Evolutionary conservation across 441 rosid genomes (phyloP), one percentile per base, ranked within the genome.

Genomic region (Populus tomentosa): DNA sequence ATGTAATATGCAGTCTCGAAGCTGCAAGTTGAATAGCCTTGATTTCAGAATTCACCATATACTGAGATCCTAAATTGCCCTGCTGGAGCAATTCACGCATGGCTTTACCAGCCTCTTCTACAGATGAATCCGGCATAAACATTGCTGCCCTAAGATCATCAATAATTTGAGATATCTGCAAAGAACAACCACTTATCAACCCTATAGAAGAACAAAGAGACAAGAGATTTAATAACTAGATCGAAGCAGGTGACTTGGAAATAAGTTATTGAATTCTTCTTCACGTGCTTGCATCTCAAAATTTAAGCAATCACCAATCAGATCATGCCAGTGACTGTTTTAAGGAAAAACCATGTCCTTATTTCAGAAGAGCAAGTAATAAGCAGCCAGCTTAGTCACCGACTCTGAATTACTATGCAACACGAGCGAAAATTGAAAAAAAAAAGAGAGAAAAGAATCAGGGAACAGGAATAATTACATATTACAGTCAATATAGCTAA

Each of bases 81-180:
- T n/a, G 78, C 63, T 36, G 84, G 77, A 94, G 83, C 86, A 94
- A 82, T 71, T 88, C 91, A 32, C 72, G 82, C 56, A 95, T 16
- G 56, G 82, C 86, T 82, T 87, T 91, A 69, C 95, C 95, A 67
- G 88, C 93, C 67, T 88, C 95, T 75, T 86, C 91, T 65, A 90
- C 98, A 36, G 84, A 83, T 46, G 84, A 33, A 40, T 90, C 95
- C 79, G 90, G 81, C 71, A 72, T 16, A 82, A 95, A 86, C 7
- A 42, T 81, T 36, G 91, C 88, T 81, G 86, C 88, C 59, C 77
- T 84, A 61, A 91, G 86, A 80, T 92, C 94, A 80, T 88, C 89
- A 75, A 87, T 83, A 33, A 92, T 77, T 74, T 38, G 88, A 86
- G 87, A 75, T 68, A 93, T 90, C 98, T 95, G 90, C 89, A 83